These are phyloP conservation scores for Fomitopsis betulina DNA, from an alignment of 1,284 basidiomycete species.

Conservation along the genomic window DNA sequence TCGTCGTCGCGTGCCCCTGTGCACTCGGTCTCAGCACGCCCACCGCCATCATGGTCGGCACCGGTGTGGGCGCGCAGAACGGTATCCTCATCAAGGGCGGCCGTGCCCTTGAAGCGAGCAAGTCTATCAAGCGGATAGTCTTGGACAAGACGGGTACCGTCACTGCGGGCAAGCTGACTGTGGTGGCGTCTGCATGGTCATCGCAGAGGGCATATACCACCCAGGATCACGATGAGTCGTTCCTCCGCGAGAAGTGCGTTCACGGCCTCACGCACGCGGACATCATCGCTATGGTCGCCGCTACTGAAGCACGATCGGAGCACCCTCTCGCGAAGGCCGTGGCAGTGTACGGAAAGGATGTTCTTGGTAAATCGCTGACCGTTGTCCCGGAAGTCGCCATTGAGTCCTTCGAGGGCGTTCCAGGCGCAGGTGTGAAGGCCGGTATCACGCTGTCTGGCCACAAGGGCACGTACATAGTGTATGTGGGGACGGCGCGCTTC, in stretches of 20 bases:
- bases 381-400: slow-evolving; percentile 36
- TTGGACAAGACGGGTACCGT: slow-evolving; percentile 99
- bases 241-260: slow-evolving; percentile 48
- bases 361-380: slow-evolving; percentile 44
- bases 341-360: slow-evolving; percentile 73
- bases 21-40: slow-evolving; percentile 95
- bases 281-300: slow-evolving; percentile 78
- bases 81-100: slow-evolving; percentile 99
- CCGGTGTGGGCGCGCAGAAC: slow-evolving; percentile 94
- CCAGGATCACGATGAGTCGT: slow-evolving; percentile 24
- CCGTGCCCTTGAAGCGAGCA: slow-evolving; percentile 88
- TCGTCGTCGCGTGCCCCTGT: slow-evolving; percentile 98
- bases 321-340: slow-evolving; percentile 95
- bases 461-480: slow-evolving; percentile 45
- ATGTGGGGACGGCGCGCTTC: slow-evolving; percentile 76
- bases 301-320: slow-evolving; percentile 89
- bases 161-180: slow-evolving; percentile 80
- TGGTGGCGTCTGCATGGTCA: slow-evolving; percentile 78
- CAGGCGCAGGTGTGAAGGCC: slow-evolving; percentile 87
- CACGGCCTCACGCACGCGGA: slow-evolving; percentile 63
- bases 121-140: slow-evolving; percentile 76
- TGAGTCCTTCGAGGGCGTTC: slow-evolving; percentile 79
- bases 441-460: slow-evolving; percentile 42
- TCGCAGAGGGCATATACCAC: slow-evolving; percentile 38
- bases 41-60: slow-evolving; percentile 99